phyloP scores from a whole-genome alignment of 2,329 filamentous ascomycete genomes.

The Diaporthe ilicicola region DNA sequence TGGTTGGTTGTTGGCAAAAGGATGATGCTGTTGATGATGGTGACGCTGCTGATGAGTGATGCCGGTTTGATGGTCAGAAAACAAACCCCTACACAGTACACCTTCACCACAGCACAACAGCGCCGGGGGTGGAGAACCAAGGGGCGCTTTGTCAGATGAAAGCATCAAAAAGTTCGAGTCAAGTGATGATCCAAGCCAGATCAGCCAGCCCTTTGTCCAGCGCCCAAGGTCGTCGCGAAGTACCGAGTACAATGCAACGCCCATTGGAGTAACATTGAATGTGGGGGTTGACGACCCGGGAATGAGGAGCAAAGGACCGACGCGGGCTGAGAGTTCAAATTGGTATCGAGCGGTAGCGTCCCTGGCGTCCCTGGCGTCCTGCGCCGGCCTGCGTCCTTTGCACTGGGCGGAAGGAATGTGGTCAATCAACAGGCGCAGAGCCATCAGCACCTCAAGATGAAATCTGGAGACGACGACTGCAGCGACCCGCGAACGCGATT shows the following conservation, averaged over 20 bases:
- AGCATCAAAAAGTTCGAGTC: slow-evolving; percentile 1
- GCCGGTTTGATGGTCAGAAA: background rate
- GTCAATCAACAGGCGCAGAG: background rate
- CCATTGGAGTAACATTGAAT: background rate
- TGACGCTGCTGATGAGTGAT: background rate
- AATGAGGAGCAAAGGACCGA: slow-evolving; percentile 21
- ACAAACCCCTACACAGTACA: background rate
- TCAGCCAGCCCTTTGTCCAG: slow-evolving; percentile 9
- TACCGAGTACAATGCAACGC: slow-evolving; percentile 17
- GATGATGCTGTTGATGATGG: background rate
- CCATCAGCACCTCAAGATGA: background rate
- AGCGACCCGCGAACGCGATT: background rate
- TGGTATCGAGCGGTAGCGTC: slow-evolving; percentile 16
- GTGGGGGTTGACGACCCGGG: slow-evolving; percentile 14
- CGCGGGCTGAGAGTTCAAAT: slow-evolving; percentile 8
- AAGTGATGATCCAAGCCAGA: slow-evolving; percentile 23
- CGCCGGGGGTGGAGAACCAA: background rate
- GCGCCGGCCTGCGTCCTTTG: background rate
- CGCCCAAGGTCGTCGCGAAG: slow-evolving; percentile 2
- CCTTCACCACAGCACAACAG: no score
- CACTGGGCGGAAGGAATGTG: background rate
- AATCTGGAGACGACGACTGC: slow-evolving; percentile 9
- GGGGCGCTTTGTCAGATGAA: background rate
- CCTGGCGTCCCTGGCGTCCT: background rate
- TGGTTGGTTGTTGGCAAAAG: background rate